phyloP scores from a whole-genome alignment of 1,284 basidiomycete genomes.

The Trametes versicolor region DNA sequence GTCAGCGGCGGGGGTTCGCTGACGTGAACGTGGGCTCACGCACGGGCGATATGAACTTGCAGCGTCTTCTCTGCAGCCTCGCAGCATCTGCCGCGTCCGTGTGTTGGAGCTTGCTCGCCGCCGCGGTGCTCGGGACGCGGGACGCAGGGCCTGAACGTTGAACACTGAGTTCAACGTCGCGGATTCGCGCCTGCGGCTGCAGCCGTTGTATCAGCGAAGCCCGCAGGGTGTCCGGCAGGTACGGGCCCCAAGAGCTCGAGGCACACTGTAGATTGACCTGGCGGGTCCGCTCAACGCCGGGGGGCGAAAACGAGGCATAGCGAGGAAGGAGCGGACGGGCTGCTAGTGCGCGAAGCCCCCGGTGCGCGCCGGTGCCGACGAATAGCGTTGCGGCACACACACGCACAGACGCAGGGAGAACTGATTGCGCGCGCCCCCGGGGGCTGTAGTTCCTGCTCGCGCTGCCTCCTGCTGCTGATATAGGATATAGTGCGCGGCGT shows the following conservation, averaged over 20 bases:
- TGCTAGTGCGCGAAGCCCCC: conserved; percentile 15
- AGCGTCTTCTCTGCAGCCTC: conserved; percentile 2
- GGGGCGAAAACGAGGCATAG: not conserved
- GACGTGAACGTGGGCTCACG: conserved; percentile 15
- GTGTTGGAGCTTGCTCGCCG: not conserved
- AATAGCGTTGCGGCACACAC: conserved; percentile 19
- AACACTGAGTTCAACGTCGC: not conserved
- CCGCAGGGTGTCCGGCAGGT: not conserved
- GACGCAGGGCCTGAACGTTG: not conserved
- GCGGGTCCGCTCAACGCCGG: not conserved
- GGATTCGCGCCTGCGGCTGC: not conserved
- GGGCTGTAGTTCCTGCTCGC: not conserved
- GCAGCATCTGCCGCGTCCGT: not conserved
- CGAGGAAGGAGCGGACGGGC: not conserved
- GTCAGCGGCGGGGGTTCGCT: conserved; percentile 12
- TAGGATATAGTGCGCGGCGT: not conserved
- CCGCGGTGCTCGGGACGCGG: not conserved
- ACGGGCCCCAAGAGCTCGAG: not conserved
- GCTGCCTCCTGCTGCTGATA: not conserved
- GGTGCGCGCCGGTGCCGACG: conserved; percentile 12
- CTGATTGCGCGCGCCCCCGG: conserved; percentile 13
- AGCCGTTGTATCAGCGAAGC: conserved; percentile 1
- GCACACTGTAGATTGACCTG: not conserved
- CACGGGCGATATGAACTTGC: conserved; percentile 8
- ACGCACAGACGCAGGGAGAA: conserved; percentile 1